Percentiles rank a stretch among this genome's conserved stretches.
Evolutionary conservation across 345 rosid species (phyloP).

Genomic region (Rubroshorea leprosula): DNA sequence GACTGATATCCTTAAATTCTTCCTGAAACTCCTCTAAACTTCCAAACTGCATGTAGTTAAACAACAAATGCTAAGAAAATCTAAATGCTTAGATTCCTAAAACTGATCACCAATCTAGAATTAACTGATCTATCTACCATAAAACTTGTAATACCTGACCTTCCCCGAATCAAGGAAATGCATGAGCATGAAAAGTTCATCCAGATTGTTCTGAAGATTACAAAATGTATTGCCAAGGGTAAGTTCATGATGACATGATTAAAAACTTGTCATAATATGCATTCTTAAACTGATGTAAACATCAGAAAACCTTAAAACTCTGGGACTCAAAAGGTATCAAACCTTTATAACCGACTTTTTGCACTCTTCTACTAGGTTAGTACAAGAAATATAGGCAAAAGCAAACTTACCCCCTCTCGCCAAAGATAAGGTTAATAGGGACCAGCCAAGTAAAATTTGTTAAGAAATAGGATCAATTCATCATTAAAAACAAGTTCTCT

Average conservation of each 20-base stretch:
- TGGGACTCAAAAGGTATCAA: too few relatives aligned
- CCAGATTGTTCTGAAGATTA: slow-evolving; percentile 89
- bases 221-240: slow-evolving; percentile 25
- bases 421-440: too few relatives aligned
- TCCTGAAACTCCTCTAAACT: slow-evolving; percentile 98
- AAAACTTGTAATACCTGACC: slow-evolving; percentile 40
- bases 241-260: not conserved
- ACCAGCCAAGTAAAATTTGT: too few relatives aligned
- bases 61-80: too few relatives aligned
- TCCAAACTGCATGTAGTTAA: slow-evolving; percentile 61
- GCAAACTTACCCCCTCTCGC: too few relatives aligned
- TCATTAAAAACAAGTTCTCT: not conserved
- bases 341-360: too few relatives aligned
- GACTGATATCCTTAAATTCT: slow-evolving; percentile 96
- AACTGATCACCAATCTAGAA: slow-evolving; percentile 10
- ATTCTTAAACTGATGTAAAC: too few relatives aligned
- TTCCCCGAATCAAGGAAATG: slow-evolving; percentile 99
- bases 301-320: too few relatives aligned
- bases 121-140: slow-evolving; percentile 2
- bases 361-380: too few relatives aligned
- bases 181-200: slow-evolving; percentile 99
- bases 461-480: not conserved
- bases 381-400: too few relatives aligned
- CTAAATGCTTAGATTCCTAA: slow-evolving; percentile 13
- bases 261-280: not conserved